Percentiles rank a stretch among this genome's conserved stretches.
Evolutionary conservation across 441 rosid species (phyloP).

Genomic region (Melastoma candidum): DNA sequence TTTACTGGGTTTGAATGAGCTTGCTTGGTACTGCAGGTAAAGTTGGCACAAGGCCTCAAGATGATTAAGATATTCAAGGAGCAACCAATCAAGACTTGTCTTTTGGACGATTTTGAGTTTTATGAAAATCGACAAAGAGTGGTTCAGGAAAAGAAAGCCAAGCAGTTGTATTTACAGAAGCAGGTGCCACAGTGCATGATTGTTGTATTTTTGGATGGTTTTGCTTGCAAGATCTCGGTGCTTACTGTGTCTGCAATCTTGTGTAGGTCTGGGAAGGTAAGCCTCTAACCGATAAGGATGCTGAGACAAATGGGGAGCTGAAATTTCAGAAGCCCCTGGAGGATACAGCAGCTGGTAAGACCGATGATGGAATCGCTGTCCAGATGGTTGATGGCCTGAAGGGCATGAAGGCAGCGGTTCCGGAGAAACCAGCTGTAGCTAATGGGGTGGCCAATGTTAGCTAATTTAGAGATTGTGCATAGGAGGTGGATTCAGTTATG

Average conservation of each 20-base stretch:
- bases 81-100: constrained; percentile 58
- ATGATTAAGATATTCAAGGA: constrained; percentile 76
- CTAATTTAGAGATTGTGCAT: constrained; percentile 22
- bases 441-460: constrained; percentile 41
- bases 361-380: too few species aligned
- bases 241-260: background rate
- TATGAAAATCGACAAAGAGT: constrained; percentile 73
- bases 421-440: constrained; percentile 23
- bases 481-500: constrained; percentile 17
- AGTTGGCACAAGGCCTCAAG: constrained; percentile 66
- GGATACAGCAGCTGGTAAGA: constrained; percentile 21
- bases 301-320: constrained; percentile 19
- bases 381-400: too few species aligned
- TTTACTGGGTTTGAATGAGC: background rate
- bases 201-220: background rate
- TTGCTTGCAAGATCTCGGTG: background rate
- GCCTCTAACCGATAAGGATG: constrained; percentile 39
- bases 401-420: too few species aligned
- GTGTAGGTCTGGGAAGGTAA: constrained; percentile 52
- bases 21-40: constrained; percentile 33
- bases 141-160: constrained; percentile 71
- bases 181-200: constrained; percentile 32
- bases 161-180: constrained; percentile 54
- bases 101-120: constrained; percentile 82
- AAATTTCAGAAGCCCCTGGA: constrained; percentile 19